Conservation (phyloP, 2,329 filamentous ascomycete genomes). For the Trichoderma asperellum region DNA sequence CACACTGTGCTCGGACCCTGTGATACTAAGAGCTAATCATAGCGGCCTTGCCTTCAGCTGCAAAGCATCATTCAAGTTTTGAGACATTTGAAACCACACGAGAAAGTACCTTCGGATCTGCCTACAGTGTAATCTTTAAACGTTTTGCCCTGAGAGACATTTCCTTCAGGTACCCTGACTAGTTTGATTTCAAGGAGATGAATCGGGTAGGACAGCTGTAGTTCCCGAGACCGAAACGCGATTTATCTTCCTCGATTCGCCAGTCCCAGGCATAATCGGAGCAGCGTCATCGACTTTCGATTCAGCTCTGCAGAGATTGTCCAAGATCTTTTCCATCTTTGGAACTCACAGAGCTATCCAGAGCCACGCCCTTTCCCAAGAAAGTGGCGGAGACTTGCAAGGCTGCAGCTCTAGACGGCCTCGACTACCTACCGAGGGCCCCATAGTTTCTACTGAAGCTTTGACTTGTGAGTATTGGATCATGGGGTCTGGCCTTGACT, state of each 20-base stretch:
- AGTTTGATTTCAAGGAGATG: background rate
- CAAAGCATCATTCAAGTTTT: background rate
- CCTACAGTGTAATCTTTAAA: constrained; percentile 6
- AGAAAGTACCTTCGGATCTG: background rate
- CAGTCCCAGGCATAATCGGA: background rate
- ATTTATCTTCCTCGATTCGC: constrained; percentile 8
- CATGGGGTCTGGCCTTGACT: background rate
- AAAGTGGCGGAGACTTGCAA: constrained; percentile 18
- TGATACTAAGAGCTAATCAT: constrained; percentile 13
- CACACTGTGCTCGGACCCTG: constrained; percentile 21
- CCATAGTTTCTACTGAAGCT: constrained; percentile 10
- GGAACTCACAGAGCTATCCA: background rate
- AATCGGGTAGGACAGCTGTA: constrained; percentile 20
- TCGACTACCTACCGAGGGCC: constrained; percentile 19
- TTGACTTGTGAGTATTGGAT: constrained; percentile 23
- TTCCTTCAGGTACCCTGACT: background rate
- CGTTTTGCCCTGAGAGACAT: background rate
- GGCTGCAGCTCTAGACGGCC: constrained; percentile 14
- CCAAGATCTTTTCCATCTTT: background rate
- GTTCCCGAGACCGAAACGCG: constrained; percentile 8
- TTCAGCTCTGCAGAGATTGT: constrained; percentile 15
- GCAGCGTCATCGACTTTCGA: constrained; percentile 10
- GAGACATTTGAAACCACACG: background rate
- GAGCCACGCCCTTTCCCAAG: background rate
- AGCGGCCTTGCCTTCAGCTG: constrained; percentile 3